Percentiles rank a stretch among this genome's conserved stretches.
Evolutionary conservation across 345 rosid species (phyloP).

Genomic region (Cardamine occulta): DNA sequence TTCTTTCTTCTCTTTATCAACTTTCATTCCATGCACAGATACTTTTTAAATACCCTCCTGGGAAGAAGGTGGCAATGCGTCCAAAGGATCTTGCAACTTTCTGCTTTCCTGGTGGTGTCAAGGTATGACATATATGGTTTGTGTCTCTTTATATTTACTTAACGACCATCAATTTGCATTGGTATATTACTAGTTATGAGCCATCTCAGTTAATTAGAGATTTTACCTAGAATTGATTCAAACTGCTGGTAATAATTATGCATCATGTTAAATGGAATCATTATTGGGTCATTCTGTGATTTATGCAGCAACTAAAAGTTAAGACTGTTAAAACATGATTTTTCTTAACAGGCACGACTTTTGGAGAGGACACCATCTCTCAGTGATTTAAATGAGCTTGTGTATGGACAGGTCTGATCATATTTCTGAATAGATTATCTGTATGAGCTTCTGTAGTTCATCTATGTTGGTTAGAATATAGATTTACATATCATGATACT

Average conservation of each 20-base stretch:
- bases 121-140: conserved; percentile 55
- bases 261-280: not conserved
- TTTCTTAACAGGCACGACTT: conserved; percentile 64
- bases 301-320: conserved; percentile 23
- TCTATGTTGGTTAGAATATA: conserved; percentile 4
- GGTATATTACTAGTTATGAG: conserved; percentile 21
- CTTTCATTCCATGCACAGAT: conserved; percentile 52
- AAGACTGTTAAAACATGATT: conserved; percentile 25
- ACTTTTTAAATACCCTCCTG: conserved; percentile 91
- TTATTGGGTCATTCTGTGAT: conserved; percentile 9
- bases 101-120: conserved; percentile 95
- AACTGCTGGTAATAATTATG: not conserved
- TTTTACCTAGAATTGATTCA: not conserved
- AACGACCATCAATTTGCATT: not conserved
- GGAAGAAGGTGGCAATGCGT: conserved; percentile 78
- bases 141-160: conserved; percentile 2
- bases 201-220: not conserved
- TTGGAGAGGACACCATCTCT: conserved; percentile 93
- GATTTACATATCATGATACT: conserved; percentile 15
- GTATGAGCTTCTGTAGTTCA: conserved; percentile 18
- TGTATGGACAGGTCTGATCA: conserved; percentile 84
- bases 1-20: conserved; percentile 29
- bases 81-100: conserved; percentile 84
- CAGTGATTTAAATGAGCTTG: conserved; percentile 90
- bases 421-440: conserved; percentile 15